phyloP scores from a whole-genome alignment of 805 yeast genomes.

The Saturnispora sanitii region DNA sequence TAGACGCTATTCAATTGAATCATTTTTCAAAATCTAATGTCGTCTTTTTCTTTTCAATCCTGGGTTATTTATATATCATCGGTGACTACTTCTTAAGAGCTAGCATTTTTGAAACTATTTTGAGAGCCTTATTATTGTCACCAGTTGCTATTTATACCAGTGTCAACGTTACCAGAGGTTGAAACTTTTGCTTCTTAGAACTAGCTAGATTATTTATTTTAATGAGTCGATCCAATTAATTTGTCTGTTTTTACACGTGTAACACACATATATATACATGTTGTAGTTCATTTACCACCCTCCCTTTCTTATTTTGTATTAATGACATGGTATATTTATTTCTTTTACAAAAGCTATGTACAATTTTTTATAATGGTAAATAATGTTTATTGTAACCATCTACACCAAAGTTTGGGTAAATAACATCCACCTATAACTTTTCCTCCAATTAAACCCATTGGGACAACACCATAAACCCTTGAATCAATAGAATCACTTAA shows the following conservation, averaged over 20 bases:
- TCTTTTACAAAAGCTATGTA: slow-evolving; percentile 33
- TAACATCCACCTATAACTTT: slow-evolving; percentile 68
- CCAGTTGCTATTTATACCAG: slow-evolving; percentile 53
- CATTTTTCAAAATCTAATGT: slow-evolving; percentile 18
- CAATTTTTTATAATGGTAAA: no score
- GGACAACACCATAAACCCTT: slow-evolving; percentile 79
- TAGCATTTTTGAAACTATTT: slow-evolving; percentile 50
- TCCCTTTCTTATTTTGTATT: no score
- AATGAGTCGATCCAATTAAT: no score
- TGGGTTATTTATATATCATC: slow-evolving; percentile 44
- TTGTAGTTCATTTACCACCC: no score
- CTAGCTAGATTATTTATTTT: slow-evolving; percentile 30
- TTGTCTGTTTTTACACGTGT: no score
- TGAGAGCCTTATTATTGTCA: slow-evolving; percentile 37
- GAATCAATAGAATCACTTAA: slow-evolving; percentile 81
- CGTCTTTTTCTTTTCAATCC: slow-evolving; percentile 36
- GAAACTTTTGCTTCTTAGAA: no score
- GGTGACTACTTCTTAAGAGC: slow-evolving; percentile 48
- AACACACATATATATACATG: no score
- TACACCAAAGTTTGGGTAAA: slow-evolving; percentile 37
- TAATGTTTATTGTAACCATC: slow-evolving; percentile 36
- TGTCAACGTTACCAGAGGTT: no score
- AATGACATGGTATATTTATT: no score
- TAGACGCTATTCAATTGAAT: no score
- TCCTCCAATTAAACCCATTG: slow-evolving; percentile 81